Base-by-base conservation (phyloP, 2,329 filamentous ascomycete species). In the Stachybotrys elegans region DNA sequence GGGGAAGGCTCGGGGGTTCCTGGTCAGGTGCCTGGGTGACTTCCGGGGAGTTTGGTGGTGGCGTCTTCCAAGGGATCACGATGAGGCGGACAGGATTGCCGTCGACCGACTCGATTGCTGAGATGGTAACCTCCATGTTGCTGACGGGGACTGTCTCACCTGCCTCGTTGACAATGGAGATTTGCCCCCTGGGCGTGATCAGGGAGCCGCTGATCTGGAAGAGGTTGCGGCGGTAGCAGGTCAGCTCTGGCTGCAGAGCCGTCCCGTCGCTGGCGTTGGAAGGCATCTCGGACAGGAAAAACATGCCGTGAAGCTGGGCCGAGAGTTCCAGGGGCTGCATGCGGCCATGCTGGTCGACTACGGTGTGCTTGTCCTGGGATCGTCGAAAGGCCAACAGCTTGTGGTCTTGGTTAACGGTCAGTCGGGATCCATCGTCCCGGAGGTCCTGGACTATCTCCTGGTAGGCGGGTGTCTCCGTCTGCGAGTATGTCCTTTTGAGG, bases 41-140 rank as follows among this genome's bases (percentile, higher is more conserved):
- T 51, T 85, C 80, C n/a, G 81, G 76, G 4, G 83, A 81, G 65
- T 84, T 88, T 41, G 87, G 88, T 22, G 86, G 88, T 2, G 90
- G 91, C 2, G 91, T 96, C 72, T 97, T 97, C 92, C 92, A 97
- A 1, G 92, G 92, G 47, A 97, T 95, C 7, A 93, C 93, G 50
- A 97, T 96, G 49, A 97, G 83, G 56, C 94, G 92, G 35, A 96
- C 89, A 0, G 87, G 72, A 55, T 95, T 92, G 25, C 89, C 88
- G 62, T 97, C 92, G 14, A 95, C 90, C 2, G 92, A 96, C 63
- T 97, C 92, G 40, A 90, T 95, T 8, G 92, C 92, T 5, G 89
- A 94, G 38, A 97, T 88, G 43, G 85, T 83, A 43, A 96, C 81
- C 62, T 97, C 91, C 63, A 92, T 87, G 50, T 76, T 86, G 50